These are phyloP conservation scores for Trypethelium eluteriae DNA, from an alignment of 495 filamentous ascomycete genomes.

Conservation along the genomic window DNA sequence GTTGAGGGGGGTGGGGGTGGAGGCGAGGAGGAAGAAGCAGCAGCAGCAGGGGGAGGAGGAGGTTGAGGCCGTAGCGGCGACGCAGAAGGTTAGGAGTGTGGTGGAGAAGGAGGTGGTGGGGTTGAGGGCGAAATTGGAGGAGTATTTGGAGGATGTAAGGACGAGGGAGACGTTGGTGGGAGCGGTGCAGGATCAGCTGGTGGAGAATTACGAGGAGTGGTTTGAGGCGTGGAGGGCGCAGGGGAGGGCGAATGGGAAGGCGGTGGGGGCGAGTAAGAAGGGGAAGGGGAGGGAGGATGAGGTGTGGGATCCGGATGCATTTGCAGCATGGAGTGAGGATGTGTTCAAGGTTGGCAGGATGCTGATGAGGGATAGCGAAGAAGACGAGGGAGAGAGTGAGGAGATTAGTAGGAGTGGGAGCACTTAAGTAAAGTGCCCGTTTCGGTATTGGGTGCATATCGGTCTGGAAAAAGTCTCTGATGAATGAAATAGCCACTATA, in stretches of 20 bases:
- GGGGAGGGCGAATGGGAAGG: conserved; percentile 36
- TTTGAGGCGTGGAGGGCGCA: conserved; percentile 35
- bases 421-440: background rate
- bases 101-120: conserved; percentile 49
- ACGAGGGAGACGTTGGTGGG: conserved; percentile 37
- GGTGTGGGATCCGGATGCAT: conserved; percentile 36
- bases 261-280: conserved; percentile 42
- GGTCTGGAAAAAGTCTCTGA: background rate
- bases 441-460: background rate
- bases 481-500: background rate
- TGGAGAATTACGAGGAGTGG: conserved; percentile 35
- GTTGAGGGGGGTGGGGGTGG: conserved; percentile 21
- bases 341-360: conserved; percentile 9
- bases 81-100: conserved; percentile 31
- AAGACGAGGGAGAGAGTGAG: background rate
- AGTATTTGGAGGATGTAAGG: conserved; percentile 34
- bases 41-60: conserved; percentile 24
- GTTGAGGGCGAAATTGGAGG: conserved; percentile 48
- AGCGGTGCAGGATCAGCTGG: conserved; percentile 36
- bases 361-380: conserved; percentile 7
- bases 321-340: conserved; percentile 19
- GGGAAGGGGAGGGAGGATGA: conserved; percentile 55
- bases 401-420: background rate
- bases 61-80: conserved; percentile 33
- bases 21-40: conserved; percentile 28